Percentiles rank a stretch among this genome's conserved stretches.
These are phyloP conservation scores for Talaromyces thailandensis DNA, from an alignment of 495 filamentous ascomycete genomes.

Conservation along the genomic window DNA sequence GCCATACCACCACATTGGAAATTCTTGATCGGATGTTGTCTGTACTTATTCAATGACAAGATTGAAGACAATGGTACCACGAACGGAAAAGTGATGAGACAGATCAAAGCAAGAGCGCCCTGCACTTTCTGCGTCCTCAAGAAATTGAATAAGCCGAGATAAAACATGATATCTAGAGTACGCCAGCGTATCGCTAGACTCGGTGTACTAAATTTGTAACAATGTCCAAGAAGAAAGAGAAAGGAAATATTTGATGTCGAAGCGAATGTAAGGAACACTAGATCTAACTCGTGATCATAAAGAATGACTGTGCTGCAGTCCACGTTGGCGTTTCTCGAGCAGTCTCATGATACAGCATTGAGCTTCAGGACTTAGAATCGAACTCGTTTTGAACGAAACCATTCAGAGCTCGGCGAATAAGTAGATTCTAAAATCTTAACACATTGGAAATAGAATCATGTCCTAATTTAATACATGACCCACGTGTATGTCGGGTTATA, in stretches of 20 bases:
- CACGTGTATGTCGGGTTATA: not conserved
- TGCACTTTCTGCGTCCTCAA: conserved; percentile 5
- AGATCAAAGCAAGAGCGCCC: conserved; percentile 4
- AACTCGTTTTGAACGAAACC: not conserved
- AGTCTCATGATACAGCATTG: not conserved
- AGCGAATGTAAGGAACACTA: not conserved
- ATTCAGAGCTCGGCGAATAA: not conserved
- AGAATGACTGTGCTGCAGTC: not conserved
- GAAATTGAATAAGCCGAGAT: conserved; percentile 1
- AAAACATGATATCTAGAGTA: conserved; percentile 2
- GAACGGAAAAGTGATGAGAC: conserved; percentile 5
- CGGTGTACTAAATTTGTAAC: not conserved
- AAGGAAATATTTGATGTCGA: not conserved
- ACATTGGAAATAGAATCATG: not conserved
- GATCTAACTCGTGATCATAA: not conserved
- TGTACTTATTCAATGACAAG: not conserved
- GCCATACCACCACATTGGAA: conserved; percentile 8
- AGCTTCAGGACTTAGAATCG: not conserved
- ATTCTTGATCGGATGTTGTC: not conserved
- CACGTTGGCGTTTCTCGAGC: not conserved
- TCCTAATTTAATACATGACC: not conserved
- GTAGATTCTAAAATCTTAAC: not conserved
- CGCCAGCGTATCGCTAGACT: not conserved
- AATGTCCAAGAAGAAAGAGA: not conserved
- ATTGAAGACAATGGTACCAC: conserved; percentile 3